Evolutionary conservation across 768 basidiomycete genomes (phyloP), one percentile per base, ranked within the genome.

Genomic region (Mycena amicta): DNA sequence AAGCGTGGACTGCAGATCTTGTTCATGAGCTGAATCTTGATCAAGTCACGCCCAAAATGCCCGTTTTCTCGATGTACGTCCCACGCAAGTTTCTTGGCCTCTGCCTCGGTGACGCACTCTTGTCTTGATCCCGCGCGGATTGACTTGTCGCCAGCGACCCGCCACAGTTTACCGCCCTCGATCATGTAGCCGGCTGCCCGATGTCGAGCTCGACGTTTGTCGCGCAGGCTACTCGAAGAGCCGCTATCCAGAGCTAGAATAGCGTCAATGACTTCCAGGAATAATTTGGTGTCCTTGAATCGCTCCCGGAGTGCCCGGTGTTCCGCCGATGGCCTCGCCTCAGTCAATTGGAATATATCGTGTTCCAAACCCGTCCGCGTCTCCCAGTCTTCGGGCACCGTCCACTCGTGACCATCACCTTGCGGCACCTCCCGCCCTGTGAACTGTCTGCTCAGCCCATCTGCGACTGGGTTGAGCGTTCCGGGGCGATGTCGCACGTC

Each of bases 21-120:
- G 53, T 76, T 74, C 16, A 70, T 31, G 4, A 78, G 49, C 2
- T 46, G 45, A 1, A 64, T 66, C 40, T 77, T 77, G 52, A 77
- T 67, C 2, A 52, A 13, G 55, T 79, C 76, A 0, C 72, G 53
- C 1, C 70, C 69, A 60, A 68, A 77, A 52, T 78, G 77, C 0
- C 75, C 75, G 0, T 61, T 57, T 5, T 63, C 18, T 28, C 23
- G 26, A 25, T 75, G 72, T 30, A 63, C 56, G 2, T 56, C 45
- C 30, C 56, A 27, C 4, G 72, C 73, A 37, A 63, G 43, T 22
- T 46, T 59, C 1, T 56, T 49, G 2, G 71, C 70, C 46, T 74
- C 74, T 39, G 22, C 56, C 51, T 65, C 59, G 1, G 69, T 64
- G 0, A 75, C 49, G 29, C 74, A 76, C 45, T 75, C 74, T 18